A percentile compares a stretch with the other conserved stretches of the same genome.
These are phyloP conservation scores for Nitzschia putrida DNA, from an alignment of 108 stramenopile species.

Conservation along the genomic window DNA sequence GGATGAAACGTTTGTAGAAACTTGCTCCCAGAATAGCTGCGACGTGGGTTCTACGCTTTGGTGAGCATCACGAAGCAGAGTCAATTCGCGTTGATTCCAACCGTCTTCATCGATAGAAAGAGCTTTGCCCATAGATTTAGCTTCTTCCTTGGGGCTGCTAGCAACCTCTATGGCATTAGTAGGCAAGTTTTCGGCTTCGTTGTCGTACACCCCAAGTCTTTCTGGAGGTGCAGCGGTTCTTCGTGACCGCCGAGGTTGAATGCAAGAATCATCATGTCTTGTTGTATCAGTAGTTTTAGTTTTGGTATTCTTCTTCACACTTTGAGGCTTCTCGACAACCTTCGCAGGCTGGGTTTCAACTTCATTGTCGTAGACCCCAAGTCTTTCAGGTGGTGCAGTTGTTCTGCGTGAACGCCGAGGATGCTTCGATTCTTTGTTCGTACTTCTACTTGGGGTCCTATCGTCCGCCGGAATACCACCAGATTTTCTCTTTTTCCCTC, in stretches of 20 bases:
- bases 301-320: no score
- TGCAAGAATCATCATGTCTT: no score
- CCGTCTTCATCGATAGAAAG: neutral
- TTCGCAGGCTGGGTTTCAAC: no score
- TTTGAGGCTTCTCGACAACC: no score
- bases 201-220: constrained; percentile 2
- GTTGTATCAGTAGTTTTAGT: no score
- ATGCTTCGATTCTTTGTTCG: no score
- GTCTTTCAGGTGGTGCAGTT: neutral
- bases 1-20: constrained; percentile 36
- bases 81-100: constrained; percentile 3
- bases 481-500: neutral
- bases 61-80: constrained; percentile 27
- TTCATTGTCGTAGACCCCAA: constrained; percentile 5
- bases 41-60: constrained; percentile 54
- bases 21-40: constrained; percentile 53
- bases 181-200: neutral
- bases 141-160: no score
- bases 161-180: no score
- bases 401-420: constrained; percentile 5
- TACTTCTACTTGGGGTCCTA: no score
- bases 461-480: no score
- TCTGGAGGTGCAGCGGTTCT: neutral
- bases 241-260: neutral
- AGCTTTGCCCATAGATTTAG: no score